Conservation (phyloP, 1,139 yeast species). For the Hanseniaspora sp. region DNA sequence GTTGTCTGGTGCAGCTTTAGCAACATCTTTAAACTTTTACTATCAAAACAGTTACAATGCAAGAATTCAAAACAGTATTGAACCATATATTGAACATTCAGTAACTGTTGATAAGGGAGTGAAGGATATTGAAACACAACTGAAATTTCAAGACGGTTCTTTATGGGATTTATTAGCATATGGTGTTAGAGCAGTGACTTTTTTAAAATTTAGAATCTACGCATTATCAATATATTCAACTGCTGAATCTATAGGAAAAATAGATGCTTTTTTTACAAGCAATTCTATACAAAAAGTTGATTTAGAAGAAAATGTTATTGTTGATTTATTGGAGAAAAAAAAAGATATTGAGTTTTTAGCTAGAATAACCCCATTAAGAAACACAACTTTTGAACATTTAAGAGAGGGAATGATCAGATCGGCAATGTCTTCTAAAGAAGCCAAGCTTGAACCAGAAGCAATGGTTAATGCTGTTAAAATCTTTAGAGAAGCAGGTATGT, state of each 20-base stretch:
- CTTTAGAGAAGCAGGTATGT: slow-evolving; percentile 39
- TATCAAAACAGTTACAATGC: neutral
- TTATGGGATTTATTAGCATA: slow-evolving; percentile 52
- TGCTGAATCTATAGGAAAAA: slow-evolving; percentile 35
- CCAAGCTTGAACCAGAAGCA: slow-evolving; percentile 29
- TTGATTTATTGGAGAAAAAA: slow-evolving; percentile 38
- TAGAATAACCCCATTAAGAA: slow-evolving; percentile 73
- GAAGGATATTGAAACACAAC: slow-evolving; percentile 39
- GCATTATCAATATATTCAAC: slow-evolving; percentile 78
- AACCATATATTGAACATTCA: slow-evolving; percentile 17
- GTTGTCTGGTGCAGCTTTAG: neutral
- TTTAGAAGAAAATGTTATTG: slow-evolving; percentile 41
- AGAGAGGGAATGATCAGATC: slow-evolving; percentile 83
- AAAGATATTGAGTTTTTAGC: slow-evolving; percentile 55
- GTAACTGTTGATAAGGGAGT: slow-evolving; percentile 42
- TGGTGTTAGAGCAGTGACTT: slow-evolving; percentile 76
- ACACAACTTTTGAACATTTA: slow-evolving; percentile 80
- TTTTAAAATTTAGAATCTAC: slow-evolving; percentile 72
- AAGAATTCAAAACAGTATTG: slow-evolving; percentile 1
- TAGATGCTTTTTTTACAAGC: slow-evolving; percentile 27
- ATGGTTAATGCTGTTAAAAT: slow-evolving; percentile 46
- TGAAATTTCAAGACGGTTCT: slow-evolving; percentile 23
- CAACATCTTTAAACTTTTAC: neutral
- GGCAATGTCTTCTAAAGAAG: slow-evolving; percentile 30
- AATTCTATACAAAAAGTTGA: slow-evolving; percentile 39